These are phyloP conservation scores for Thermomucor indicae-seudaticae DNA, from an alignment of 371 early-diverging fungal genomes.

Conservation along the genomic window DNA sequence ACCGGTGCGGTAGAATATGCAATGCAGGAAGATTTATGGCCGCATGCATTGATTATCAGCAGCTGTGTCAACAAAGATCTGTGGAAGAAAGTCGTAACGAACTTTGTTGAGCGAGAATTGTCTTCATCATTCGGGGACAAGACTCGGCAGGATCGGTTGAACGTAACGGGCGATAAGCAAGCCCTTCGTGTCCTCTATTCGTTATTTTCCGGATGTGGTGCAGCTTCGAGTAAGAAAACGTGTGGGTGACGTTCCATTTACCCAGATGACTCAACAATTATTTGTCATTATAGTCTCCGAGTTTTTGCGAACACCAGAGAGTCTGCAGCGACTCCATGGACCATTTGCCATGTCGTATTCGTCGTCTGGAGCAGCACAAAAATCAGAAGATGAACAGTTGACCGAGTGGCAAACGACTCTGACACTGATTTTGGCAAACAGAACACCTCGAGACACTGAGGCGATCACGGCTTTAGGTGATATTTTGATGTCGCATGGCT, in stretches of 20 bases:
- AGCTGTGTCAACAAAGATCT: slow-evolving; percentile 80
- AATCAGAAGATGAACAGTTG: slow-evolving; percentile 31
- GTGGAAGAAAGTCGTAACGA: slow-evolving; percentile 76
- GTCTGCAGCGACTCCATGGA: slow-evolving; percentile 18
- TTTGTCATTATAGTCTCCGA: slow-evolving; percentile 21
- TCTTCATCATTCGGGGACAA: slow-evolving; percentile 22
- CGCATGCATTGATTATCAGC: slow-evolving; percentile 87
- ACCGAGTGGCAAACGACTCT: slow-evolving; percentile 67
- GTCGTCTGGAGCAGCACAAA: slow-evolving; percentile 12
- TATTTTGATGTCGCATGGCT: slow-evolving; percentile 54
- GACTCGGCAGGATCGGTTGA: slow-evolving; percentile 17
- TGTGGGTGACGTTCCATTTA: neutral
- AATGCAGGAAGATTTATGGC: slow-evolving; percentile 72
- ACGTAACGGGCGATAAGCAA: slow-evolving; percentile 51
- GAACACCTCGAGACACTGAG: slow-evolving; percentile 69
- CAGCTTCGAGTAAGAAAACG: slow-evolving; percentile 38
- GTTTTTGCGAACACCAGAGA: slow-evolving; percentile 18
- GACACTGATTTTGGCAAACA: slow-evolving; percentile 79
- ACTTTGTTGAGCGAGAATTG: slow-evolving; percentile 66
- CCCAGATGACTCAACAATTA: neutral
- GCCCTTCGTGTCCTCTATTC: slow-evolving; percentile 68
- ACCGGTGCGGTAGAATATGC: slow-evolving; percentile 72
- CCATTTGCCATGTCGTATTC: slow-evolving; percentile 17
- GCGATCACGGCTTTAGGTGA: slow-evolving; percentile 81
- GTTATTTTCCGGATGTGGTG: slow-evolving; percentile 70